Evolutionary conservation across 148 eudicot genomes (phyloP), one percentile per base, ranked within the genome.

Genomic region (Dysphania ambrosioides): DNA sequence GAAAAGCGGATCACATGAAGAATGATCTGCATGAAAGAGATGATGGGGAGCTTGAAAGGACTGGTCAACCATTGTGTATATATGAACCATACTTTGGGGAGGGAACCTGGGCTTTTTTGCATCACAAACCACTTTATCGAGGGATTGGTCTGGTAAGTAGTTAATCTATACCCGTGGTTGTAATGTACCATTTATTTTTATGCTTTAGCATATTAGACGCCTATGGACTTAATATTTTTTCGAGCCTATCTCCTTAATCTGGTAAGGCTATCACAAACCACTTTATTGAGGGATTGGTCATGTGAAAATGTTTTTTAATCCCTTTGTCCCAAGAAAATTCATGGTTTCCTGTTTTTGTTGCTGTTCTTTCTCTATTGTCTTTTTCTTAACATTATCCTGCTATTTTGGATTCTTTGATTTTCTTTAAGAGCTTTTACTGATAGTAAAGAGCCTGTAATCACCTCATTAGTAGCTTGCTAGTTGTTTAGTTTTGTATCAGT

Each of bases 91-190:
- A 81, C 80, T 76, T 79, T 82, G 98, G 98, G 53, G 88, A 87
- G 78, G 98, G 97, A 77, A 78, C 91, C 36, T 95, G 98, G 98
- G 92, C 96, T 32, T 95, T 95, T 83, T 68, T 95, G 90, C 97
- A 95, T 81, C 72, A 8, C 57, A 80, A 80, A 40, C 88, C 98
- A 68, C 92, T 95, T 35, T 95, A 92, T 83, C 90, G 97, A 26
- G 98, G 98, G 60, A 75, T 95, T 66, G 88, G 90, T 75, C 91
- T 95, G 83, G 98, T 95, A 74, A 86, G 92, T n/a, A n/a, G n/a
- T n/a, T n/a, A n/a, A n/a, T n/a, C n/a, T n/a, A 36, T 51, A 71
- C 74, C 9, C 49, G 49, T 8, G 16, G 49, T 42, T 36, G 40
- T 36, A 36, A 36, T 36, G 40, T 36, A 36, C 40, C 40, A 4